Conservation (phyloP, 495 filamentous ascomycete species). For the Bacidia rubella region DNA sequence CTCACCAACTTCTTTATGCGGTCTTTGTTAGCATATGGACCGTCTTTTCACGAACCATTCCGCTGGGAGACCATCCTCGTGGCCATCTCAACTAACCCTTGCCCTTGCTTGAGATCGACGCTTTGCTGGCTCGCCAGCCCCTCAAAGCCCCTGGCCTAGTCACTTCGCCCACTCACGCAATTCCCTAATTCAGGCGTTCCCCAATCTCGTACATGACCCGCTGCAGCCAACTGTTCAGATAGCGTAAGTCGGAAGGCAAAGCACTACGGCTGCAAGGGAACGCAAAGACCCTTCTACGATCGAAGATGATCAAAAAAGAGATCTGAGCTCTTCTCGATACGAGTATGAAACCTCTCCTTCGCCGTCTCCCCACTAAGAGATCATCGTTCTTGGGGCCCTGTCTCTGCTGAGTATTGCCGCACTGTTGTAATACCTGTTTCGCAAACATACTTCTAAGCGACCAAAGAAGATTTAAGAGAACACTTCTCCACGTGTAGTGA, state of each 20-base stretch:
- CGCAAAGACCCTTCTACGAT: neutral
- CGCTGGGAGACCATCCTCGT: too few species aligned
- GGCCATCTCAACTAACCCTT: neutral
- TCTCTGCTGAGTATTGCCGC: constrained; percentile 13
- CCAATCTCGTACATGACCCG: neutral
- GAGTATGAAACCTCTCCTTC: constrained; percentile 8
- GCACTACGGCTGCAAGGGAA: neutral
- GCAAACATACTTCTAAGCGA: constrained; percentile 15
- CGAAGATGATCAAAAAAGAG: neutral
- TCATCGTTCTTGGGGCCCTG: too few species aligned
- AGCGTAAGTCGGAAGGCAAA: neutral
- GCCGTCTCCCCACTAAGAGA: too few species aligned
- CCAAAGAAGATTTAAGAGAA: constrained; percentile 13
- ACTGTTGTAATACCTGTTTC: constrained; percentile 1
- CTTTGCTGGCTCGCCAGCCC: too few species aligned
- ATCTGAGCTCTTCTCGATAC: constrained; percentile 7
- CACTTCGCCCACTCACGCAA: neutral
- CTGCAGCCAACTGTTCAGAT: neutral
- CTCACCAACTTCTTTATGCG: too few species aligned
- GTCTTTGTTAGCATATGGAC: too few species aligned
- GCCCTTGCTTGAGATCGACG: neutral
- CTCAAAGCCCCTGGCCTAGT: neutral
- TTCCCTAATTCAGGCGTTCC: constrained; percentile 5
- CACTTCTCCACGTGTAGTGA: too few species aligned
- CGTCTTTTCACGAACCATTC: too few species aligned